Percentiles rank a stretch among this genome's conserved stretches.
phyloP scores from a whole-genome alignment of 2,329 filamentous ascomycete species.

The Fusarium illudens region DNA sequence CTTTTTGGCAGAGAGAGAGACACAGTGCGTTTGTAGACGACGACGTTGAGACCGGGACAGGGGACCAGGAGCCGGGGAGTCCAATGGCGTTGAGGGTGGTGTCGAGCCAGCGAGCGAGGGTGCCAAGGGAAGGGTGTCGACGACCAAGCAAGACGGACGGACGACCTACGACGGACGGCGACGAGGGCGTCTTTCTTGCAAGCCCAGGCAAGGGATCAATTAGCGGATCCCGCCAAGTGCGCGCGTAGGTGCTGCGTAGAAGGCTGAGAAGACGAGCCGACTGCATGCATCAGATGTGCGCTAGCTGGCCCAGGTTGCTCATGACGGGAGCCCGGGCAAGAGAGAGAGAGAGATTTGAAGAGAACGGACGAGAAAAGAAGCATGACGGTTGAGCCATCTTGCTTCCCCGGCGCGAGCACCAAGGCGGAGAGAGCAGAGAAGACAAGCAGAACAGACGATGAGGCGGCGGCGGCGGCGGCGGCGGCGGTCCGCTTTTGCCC shows the following conservation, averaged over 20 bases:
- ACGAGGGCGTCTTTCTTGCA: slow-evolving; percentile 12
- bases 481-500: slow-evolving; percentile 5
- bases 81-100: slow-evolving; percentile 30
- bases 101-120: slow-evolving; percentile 17
- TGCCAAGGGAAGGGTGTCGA: slow-evolving; percentile 5
- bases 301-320: slow-evolving; percentile 24
- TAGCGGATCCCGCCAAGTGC: slow-evolving; percentile 21
- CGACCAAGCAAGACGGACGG: no score
- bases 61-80: slow-evolving; percentile 35
- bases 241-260: slow-evolving; percentile 8
- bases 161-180: neutral
- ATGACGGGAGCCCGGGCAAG: slow-evolving; percentile 14
- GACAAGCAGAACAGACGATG: slow-evolving; percentile 2
- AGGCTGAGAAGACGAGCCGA: slow-evolving; percentile 29
- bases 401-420: neutral
- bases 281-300: slow-evolving; percentile 29
- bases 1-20: slow-evolving; percentile 12
- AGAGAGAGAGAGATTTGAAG: slow-evolving; percentile 9
- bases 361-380: slow-evolving; percentile 7
- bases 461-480: neutral
- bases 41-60: slow-evolving; percentile 32
- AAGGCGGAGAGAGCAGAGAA: slow-evolving; percentile 6
- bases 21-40: slow-evolving; percentile 30
- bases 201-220: slow-evolving; percentile 28
- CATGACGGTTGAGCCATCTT: slow-evolving; percentile 12